Conservation (phyloP, 352 stramenopile species). For the Thraustochytrium striatum region DNA sequence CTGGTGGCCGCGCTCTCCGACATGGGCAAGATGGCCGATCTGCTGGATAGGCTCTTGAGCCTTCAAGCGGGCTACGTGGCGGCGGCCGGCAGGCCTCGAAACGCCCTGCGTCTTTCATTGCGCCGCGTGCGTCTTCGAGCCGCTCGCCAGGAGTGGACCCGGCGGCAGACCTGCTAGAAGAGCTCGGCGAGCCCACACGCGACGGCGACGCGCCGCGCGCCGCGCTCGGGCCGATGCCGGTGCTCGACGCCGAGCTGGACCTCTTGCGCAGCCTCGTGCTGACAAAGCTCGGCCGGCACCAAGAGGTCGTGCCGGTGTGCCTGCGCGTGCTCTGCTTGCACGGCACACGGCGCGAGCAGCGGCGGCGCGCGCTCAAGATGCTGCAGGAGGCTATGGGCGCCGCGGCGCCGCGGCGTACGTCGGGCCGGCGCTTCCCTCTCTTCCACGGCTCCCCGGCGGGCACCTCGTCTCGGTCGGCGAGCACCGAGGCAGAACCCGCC, state of each 20-base stretch:
- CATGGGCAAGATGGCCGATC: too few species aligned
- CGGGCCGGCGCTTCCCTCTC: neutral
- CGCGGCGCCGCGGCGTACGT: neutral
- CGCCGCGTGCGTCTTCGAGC: neutral
- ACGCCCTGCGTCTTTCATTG: neutral
- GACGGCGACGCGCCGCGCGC: neutral
- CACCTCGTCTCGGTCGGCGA: neutral
- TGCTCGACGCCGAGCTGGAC: neutral
- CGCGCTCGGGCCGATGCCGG: neutral
- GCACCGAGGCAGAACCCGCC: neutral
- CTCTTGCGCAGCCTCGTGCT: neutral
- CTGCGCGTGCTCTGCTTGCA: constrained; percentile 5
- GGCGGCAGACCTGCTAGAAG: too few species aligned
- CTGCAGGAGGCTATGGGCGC: neutral
- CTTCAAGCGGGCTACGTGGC: neutral
- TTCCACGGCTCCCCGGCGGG: neutral
- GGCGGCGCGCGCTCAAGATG: neutral
- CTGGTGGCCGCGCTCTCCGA: too few species aligned
- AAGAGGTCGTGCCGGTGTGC: neutral
- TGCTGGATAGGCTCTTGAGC: neutral
- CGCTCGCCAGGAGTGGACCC: too few species aligned
- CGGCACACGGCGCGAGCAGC: neutral
- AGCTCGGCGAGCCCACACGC: neutral
- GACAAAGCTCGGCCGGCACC: neutral
- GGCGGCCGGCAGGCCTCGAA: neutral